These are phyloP conservation scores for Xylaria acuta DNA, from an alignment of 495 filamentous ascomycete species.

Conservation along the genomic window DNA sequence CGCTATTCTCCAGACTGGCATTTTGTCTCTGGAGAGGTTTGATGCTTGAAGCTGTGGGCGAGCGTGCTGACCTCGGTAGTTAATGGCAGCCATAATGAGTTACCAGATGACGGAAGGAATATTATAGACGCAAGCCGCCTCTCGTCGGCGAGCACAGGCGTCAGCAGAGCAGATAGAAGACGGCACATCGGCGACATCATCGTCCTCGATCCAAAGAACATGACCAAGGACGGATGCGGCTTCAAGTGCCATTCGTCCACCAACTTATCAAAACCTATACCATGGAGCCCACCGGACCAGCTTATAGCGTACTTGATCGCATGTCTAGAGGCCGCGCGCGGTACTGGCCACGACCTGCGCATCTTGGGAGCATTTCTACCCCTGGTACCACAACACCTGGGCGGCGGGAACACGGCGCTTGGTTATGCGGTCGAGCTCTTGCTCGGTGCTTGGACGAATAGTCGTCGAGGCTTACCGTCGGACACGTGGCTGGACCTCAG, in stretches of 20 bases:
- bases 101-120: constrained; percentile 23
- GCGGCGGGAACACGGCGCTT: constrained; percentile 28
- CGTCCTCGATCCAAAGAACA: background rate
- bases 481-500: constrained; percentile 37
- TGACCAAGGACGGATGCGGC: background rate
- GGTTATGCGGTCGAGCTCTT: constrained; percentile 34
- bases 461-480: constrained; percentile 34
- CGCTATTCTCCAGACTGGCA: background rate
- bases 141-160: background rate
- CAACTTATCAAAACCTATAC: constrained; percentile 24
- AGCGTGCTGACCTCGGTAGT: constrained; percentile 26
- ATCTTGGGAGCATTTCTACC: constrained; percentile 37
- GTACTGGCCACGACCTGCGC: constrained; percentile 36
- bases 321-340: constrained; percentile 31
- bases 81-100: constrained; percentile 38
- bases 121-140: constrained; percentile 1
- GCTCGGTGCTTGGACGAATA: constrained; percentile 34
- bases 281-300: constrained; percentile 29
- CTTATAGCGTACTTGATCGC: constrained; percentile 31
- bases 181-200: background rate
- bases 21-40: background rate
- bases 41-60: background rate
- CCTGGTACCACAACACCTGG: constrained; percentile 35
- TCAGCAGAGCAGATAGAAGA: background rate
- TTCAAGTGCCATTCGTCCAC: background rate